Conservation (phyloP, 2,329 filamentous ascomycete genomes). For the Talaromyces funiculosus region DNA sequence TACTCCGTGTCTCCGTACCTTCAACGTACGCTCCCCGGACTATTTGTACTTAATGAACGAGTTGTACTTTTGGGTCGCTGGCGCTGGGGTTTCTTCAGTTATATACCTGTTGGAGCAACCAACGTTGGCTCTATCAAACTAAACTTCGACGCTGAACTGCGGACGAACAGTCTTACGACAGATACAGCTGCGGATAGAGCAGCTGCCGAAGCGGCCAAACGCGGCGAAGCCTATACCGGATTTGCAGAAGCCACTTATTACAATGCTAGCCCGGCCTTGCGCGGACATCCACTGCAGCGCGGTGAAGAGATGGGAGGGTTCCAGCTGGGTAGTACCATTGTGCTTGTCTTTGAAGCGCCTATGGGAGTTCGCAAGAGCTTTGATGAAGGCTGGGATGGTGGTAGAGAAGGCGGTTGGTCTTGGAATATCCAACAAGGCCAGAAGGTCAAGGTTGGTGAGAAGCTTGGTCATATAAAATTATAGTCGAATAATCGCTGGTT, state of each 20-base stretch:
- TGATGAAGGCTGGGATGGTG: slow-evolving; percentile 56
- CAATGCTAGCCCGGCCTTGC: slow-evolving; percentile 67
- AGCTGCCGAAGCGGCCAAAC: slow-evolving; percentile 67
- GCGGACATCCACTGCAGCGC: slow-evolving; percentile 73
- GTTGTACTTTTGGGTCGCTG: slow-evolving; percentile 89
- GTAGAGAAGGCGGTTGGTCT: slow-evolving; percentile 64
- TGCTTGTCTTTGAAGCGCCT: slow-evolving; percentile 93
- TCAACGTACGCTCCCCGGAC: slow-evolving; percentile 81
- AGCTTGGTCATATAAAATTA: slow-evolving; percentile 65
- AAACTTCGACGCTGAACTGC: slow-evolving; percentile 92
- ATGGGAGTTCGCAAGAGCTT: slow-evolving; percentile 53
- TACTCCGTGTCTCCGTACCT: slow-evolving; percentile 94
- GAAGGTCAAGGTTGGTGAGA: slow-evolving; percentile 82
- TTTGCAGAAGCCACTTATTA: slow-evolving; percentile 89
- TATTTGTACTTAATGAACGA: slow-evolving; percentile 95
- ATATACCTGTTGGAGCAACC: slow-evolving; percentile 90
- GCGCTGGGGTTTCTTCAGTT: slow-evolving; percentile 97
- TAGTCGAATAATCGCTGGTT: neutral
- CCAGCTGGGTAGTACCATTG: slow-evolving; percentile 88
- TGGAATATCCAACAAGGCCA: slow-evolving; percentile 87
- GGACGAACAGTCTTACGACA: slow-evolving; percentile 84
- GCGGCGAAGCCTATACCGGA: slow-evolving; percentile 79
- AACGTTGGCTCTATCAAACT: slow-evolving; percentile 96
- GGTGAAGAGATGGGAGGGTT: slow-evolving; percentile 99
- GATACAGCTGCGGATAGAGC: slow-evolving; percentile 87